Conservation (phyloP, 768 basidiomycete species). For the Lentinula boryana region DNA sequence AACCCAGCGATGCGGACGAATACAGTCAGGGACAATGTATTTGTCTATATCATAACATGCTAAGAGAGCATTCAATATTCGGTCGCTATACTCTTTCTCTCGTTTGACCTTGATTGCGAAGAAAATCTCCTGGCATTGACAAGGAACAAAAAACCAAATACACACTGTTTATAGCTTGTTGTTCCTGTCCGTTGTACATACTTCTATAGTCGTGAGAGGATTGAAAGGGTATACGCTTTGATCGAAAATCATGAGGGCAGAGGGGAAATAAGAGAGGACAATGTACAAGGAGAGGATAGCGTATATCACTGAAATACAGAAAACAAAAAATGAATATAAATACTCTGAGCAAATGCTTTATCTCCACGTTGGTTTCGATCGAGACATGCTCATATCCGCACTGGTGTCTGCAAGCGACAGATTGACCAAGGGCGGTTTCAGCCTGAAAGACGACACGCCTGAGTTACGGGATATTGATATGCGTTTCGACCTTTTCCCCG, state of each 20-base stretch:
- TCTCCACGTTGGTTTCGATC: constrained; percentile 52
- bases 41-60: no score
- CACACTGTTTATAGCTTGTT: no score
- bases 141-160: not conserved
- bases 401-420: constrained; percentile 29
- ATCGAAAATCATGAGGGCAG: not conserved
- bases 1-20: no score
- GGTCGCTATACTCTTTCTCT: no score
- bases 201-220: not conserved
- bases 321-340: constrained; percentile 5
- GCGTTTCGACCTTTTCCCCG: constrained; percentile 55
- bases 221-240: not conserved
- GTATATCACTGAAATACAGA: not conserved
- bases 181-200: not conserved
- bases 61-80: no score
- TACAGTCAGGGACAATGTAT: no score
- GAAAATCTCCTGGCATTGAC: no score
- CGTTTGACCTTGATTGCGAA: no score
- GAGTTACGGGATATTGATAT: constrained; percentile 33
- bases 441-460: constrained; percentile 23
- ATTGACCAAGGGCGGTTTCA: constrained; percentile 16
- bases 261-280: not conserved
- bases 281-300: not conserved
- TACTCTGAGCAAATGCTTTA: constrained; percentile 22
- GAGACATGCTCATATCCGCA: constrained; percentile 44